Percentiles rank a stretch among this genome's conserved stretches.
phyloP scores from a whole-genome alignment of 768 basidiomycete genomes.

The Terana coerulea region DNA sequence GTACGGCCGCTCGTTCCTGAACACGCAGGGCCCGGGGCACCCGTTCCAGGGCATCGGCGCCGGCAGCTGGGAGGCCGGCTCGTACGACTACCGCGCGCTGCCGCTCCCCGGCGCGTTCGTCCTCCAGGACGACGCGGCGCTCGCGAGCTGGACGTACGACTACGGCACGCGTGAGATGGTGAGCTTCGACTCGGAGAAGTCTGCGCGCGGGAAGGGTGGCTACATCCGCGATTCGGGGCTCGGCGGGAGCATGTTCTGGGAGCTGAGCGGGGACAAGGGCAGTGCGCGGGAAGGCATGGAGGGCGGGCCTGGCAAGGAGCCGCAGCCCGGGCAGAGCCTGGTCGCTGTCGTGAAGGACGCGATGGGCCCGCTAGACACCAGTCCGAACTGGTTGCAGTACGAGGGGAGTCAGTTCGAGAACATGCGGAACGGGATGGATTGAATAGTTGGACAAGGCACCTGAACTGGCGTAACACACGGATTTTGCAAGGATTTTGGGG shows the following conservation, averaged over 20 bases:
- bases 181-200: conserved; percentile 71
- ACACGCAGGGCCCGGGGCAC: conserved; percentile 77
- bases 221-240: conserved; percentile 76
- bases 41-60: conserved; percentile 79
- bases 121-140: conserved; percentile 56
- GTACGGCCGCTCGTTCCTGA: conserved; percentile 89
- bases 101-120: conserved; percentile 72
- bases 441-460: neutral
- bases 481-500: too few species aligned
- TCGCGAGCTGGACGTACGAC: conserved; percentile 87
- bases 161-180: conserved; percentile 72
- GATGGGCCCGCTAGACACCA: conserved; percentile 72
- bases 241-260: conserved; percentile 95
- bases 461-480: too few species aligned
- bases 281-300: conserved; percentile 72
- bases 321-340: conserved; percentile 65
- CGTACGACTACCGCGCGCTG: conserved; percentile 91
- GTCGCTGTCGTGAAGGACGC: conserved; percentile 70
- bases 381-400: conserved; percentile 82
- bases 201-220: conserved; percentile 69
- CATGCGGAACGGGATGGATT: conserved; percentile 64
- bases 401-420: conserved; percentile 77
- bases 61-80: conserved; percentile 87
- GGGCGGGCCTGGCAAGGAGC: conserved; percentile 67
- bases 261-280: conserved; percentile 81